Evolutionary conservation across 164 flowering plant species (phyloP).

Genomic region (Annona cherimola): DNA sequence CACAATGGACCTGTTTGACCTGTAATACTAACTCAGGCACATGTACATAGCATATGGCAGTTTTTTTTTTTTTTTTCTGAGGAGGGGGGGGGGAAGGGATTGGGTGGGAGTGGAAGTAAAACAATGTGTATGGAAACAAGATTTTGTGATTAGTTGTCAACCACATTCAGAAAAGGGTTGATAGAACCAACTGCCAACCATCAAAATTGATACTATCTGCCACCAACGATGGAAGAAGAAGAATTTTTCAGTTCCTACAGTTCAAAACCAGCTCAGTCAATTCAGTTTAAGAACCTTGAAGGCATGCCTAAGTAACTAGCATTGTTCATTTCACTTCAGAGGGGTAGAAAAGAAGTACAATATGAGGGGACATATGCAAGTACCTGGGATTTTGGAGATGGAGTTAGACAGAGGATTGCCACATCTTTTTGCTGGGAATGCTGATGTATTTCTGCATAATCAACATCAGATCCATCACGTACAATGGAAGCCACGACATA

Average conservation of each 20-base stretch:
- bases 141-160: too few species aligned
- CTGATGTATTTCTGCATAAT: conserved; percentile 42
- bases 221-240: background rate
- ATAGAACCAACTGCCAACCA: too few species aligned
- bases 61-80: too few species aligned
- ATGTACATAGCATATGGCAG: too few species aligned
- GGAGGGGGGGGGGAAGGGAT: too few species aligned
- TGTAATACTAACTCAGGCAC: too few species aligned
- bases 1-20: too few species aligned
- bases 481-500: conserved; percentile 54
- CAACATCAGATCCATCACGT: conserved; percentile 26
- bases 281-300: background rate
- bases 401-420: conserved; percentile 37
- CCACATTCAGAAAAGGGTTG: too few species aligned
- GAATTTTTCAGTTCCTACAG: background rate
- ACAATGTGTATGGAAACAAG: too few species aligned
- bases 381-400: conserved; percentile 48
- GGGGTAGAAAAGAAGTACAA: background rate
- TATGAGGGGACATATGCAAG: background rate
- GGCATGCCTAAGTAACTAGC: background rate
- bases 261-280: background rate
- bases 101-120: too few species aligned
- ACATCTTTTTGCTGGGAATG: conserved; percentile 26
- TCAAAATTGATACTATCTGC: too few species aligned
- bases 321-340: background rate